Evolutionary conservation across 202 grass and related monocot genomes (phyloP).

Genomic region (Carex arenaria): DNA sequence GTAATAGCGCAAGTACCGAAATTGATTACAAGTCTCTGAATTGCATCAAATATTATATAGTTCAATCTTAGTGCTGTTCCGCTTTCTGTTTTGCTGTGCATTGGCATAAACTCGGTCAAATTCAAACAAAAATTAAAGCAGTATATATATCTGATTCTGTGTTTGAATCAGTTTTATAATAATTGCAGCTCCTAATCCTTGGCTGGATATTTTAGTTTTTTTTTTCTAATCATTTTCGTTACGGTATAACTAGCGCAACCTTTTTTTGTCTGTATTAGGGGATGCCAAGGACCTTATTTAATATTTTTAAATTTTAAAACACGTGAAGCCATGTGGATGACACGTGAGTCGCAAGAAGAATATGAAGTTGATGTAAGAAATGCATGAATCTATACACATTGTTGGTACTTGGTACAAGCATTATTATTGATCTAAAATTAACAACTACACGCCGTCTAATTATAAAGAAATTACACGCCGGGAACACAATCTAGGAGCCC

Average conservation of each 20-base stretch:
- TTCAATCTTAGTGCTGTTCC: not conserved
- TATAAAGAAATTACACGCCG: no score
- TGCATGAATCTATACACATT: not conserved
- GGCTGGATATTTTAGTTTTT: not conserved
- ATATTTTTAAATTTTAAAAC: constrained; percentile 4
- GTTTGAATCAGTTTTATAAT: constrained; percentile 16
- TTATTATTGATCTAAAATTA: no score
- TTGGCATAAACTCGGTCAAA: not conserved
- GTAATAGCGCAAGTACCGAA: no score
- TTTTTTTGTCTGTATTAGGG: constrained; percentile 23
- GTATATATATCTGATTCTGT: constrained; percentile 8
- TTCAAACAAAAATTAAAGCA: not conserved
- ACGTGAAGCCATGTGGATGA: constrained; percentile 9
- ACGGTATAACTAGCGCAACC: not conserved
- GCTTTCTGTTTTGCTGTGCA: not conserved
- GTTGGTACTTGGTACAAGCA: not conserved
- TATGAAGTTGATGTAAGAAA: not conserved
- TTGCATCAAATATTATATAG: no score
- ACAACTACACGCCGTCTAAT: no score
- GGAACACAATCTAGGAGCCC: no score
- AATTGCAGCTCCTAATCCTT: not conserved
- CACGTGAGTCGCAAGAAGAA: constrained; percentile 5
- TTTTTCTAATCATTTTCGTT: constrained; percentile 8
- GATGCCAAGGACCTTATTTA: not conserved
- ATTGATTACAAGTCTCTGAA: no score